Evolutionary conservation across 495 filamentous ascomycete species (phyloP), one percentile per base, ranked within the genome.

Genomic region (Lophiotrema nucula): DNA sequence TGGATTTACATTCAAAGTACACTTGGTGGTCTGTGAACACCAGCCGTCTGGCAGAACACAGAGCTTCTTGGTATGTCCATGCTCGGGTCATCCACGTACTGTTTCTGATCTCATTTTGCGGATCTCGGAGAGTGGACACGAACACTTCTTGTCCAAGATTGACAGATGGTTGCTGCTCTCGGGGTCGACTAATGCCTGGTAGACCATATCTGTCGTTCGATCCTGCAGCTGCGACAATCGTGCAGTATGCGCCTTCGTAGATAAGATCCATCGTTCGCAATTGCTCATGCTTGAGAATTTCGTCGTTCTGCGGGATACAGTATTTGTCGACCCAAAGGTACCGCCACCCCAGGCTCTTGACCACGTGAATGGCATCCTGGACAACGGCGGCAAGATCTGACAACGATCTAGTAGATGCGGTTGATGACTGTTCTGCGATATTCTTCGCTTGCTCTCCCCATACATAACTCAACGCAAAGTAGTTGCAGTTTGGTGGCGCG

Each of bases 281-380:
- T 43, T 43, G 39, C 19, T 13, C 19, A 6, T 10, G 8, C 19
- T 43, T 43, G 10, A 21, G 6, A 6, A 6, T 6, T 10, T 10
- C 39, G 18, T 43, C 39, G 6, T 13, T 21, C 18, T 43, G 39
- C 10, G 10, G 11, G 18, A 48, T 48, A 26, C 45, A 48, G 21
- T 26, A 31, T 26, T 25, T 31, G 45, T 48, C 45, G 6, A 48
- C 26, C 45, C 45, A 48, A 4, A 48, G 26, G 22, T 48, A 48
- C 4, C 23, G 8, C 15, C 5, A 8, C 15, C 45, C 45, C 6
- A 48, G 26, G 18, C 13, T n/a, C 8, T 26, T 48, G 12, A 21
- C 19, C 8, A 48, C 8, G 5, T 52, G 13, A 5, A 52, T 38
- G 10, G 35, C 48, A 37, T 52, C 48, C 15, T 44, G 48, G 15